phyloP scores from a whole-genome alignment of 768 basidiomycete genomes.

The Leucocoprinus sp. region DNA sequence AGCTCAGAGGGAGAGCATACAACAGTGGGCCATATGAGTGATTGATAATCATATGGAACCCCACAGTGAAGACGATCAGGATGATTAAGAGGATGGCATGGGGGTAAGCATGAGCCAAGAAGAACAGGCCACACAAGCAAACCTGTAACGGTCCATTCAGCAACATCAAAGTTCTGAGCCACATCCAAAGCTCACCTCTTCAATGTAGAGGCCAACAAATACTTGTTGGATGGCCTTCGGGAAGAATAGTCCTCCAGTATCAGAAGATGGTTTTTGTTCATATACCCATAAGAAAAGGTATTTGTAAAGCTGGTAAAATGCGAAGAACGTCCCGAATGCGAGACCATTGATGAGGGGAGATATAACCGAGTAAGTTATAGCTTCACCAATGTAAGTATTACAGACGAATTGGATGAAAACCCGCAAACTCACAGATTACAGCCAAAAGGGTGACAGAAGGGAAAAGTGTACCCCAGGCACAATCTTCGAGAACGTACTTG shows the following conservation, averaged over 20 bases:
- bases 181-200: constrained; percentile 36
- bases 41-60: constrained; percentile 67
- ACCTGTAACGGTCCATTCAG: constrained; percentile 24
- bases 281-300: constrained; percentile 79
- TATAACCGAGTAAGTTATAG: constrained; percentile 79
- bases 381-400: constrained; percentile 22
- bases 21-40: constrained; percentile 77
- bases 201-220: constrained; percentile 90
- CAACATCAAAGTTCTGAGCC: constrained; percentile 9
- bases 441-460: constrained; percentile 66
- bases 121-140: constrained; percentile 82
- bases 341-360: constrained; percentile 93
- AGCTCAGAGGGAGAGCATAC: constrained; percentile 69
- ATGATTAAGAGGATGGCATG: constrained; percentile 83
- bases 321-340: constrained; percentile 70
- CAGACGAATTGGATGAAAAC: constrained; percentile 34
- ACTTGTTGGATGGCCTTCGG: constrained; percentile 90
- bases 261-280: constrained; percentile 57
- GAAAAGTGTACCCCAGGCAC: constrained; percentile 75
- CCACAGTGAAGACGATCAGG: constrained; percentile 69
- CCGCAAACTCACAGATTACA: constrained; percentile 41
- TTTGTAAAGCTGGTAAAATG: constrained; percentile 79
- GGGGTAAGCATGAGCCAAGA: constrained; percentile 67
- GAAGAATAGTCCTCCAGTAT: constrained; percentile 94
- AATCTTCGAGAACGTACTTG: constrained; percentile 62